Conservation (phyloP, 2,329 filamentous ascomycete genomes). For the Ophiostoma ips region DNA sequence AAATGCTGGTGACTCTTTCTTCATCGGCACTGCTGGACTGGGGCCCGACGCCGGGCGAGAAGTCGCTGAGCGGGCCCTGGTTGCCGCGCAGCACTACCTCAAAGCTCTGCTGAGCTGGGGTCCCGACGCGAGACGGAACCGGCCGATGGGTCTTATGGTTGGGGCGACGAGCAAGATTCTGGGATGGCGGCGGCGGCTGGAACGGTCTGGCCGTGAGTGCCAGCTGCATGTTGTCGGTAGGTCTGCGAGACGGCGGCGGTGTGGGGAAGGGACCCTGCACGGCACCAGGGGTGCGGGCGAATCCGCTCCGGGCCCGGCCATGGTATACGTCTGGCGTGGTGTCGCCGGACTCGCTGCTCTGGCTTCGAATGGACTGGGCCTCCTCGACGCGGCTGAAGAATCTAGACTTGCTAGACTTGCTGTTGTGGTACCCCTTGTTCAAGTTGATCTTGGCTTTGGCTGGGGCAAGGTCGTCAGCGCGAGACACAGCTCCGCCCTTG, state of each 20-base stretch:
- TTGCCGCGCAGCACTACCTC: not conserved
- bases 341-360: not conserved
- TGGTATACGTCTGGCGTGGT: not conserved
- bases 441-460: not conserved
- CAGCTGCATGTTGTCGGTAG: not conserved
- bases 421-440: not conserved
- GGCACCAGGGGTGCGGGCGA: not conserved
- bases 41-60: not conserved
- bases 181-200: no score
- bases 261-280: not conserved
- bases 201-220: not conserved
- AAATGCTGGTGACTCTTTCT: constrained; percentile 9
- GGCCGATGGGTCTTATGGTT: not conserved
- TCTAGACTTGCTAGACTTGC: not conserved
- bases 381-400: not conserved
- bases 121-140: not conserved
- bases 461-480: no score
- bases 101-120: not conserved
- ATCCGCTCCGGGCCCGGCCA: not conserved
- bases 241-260: not conserved
- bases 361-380: not conserved
- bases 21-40: constrained; percentile 2
- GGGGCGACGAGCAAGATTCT: not conserved
- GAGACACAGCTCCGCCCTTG: not conserved
- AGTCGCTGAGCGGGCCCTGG: not conserved